Evolutionary conservation across 139 green algal species (phyloP).

Genomic region (Picochlorum sp.): DNA sequence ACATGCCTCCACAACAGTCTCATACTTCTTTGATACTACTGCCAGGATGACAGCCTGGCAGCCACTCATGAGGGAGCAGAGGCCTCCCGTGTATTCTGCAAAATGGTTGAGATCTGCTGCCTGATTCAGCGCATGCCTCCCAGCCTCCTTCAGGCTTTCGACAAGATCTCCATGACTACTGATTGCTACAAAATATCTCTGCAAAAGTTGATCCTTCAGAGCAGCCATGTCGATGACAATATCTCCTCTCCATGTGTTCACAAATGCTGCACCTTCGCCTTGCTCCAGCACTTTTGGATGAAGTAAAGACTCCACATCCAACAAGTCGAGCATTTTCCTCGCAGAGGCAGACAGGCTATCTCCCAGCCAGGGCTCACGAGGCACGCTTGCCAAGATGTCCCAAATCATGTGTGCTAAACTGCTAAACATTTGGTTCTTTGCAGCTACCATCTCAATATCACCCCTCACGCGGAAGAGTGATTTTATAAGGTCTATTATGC

Average conservation of each 20-base stretch:
- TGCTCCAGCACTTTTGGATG: not conserved
- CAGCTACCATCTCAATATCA: not conserved
- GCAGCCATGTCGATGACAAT: constrained; percentile 29
- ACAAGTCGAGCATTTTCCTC: constrained; percentile 23
- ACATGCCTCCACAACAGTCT: constrained; percentile 11
- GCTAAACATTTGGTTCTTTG: not conserved
- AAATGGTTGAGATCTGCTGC: constrained; percentile 50
- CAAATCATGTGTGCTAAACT: constrained; percentile 17
- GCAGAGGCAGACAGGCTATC: not conserved
- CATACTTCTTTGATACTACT: constrained; percentile 42
- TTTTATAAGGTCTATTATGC: not conserved
- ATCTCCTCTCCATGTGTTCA: constrained; percentile 13
- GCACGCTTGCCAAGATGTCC: not conserved
- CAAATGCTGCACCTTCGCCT: constrained; percentile 16
- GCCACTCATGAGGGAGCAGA: constrained; percentile 33
- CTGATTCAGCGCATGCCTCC: constrained; percentile 36
- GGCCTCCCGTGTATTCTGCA: constrained; percentile 26
- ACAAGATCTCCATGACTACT: constrained; percentile 13
- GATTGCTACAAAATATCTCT: constrained; percentile 21
- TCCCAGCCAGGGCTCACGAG: constrained; percentile 18
- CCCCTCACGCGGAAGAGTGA: not conserved
- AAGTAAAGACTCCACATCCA: constrained; percentile 25
- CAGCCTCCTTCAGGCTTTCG: constrained; percentile 33
- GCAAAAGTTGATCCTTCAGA: constrained; percentile 26
- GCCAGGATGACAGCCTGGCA: constrained; percentile 49